phyloP scores from a whole-genome alignment of 805 yeast species.

The Kuraishia piskuri region DNA sequence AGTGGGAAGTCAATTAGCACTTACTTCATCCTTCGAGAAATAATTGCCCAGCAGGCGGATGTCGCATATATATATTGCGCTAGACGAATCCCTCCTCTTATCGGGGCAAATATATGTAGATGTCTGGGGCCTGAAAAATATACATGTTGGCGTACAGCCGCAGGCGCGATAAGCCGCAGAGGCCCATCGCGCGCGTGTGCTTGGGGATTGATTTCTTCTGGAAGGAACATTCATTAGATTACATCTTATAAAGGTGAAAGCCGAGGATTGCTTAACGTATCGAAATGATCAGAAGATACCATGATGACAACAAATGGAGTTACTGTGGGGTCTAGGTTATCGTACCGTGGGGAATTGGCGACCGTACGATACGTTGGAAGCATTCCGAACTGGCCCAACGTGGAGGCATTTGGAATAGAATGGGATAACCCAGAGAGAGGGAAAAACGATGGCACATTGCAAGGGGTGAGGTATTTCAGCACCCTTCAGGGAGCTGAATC shows the following conservation, averaged over 20 bases:
- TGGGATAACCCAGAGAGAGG: constrained; percentile 76
- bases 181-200: not conserved
- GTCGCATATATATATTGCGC: not conserved
- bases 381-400: constrained; percentile 54
- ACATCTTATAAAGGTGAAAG: no score
- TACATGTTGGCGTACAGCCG: not conserved
- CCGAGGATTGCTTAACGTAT: no score
- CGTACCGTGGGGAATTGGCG: constrained; percentile 39
- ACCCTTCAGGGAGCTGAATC: constrained; percentile 25
- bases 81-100: no score
- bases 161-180: not conserved
- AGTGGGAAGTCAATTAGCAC: constrained; percentile 6
- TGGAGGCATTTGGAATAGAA: constrained; percentile 64
- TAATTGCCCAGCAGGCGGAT: not conserved
- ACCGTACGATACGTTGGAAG: constrained; percentile 57
- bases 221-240: no score
- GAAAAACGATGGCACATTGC: constrained; percentile 55
- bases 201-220: no score
- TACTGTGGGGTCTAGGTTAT: constrained; percentile 11
- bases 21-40: not conserved
- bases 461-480: constrained; percentile 48
- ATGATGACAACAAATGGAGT: not conserved
- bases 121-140: not conserved
- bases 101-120: no score
- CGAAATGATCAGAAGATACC: not conserved